Conservation (phyloP, 345 rosid genomes). For the Aquilaria malaccensis region DNA sequence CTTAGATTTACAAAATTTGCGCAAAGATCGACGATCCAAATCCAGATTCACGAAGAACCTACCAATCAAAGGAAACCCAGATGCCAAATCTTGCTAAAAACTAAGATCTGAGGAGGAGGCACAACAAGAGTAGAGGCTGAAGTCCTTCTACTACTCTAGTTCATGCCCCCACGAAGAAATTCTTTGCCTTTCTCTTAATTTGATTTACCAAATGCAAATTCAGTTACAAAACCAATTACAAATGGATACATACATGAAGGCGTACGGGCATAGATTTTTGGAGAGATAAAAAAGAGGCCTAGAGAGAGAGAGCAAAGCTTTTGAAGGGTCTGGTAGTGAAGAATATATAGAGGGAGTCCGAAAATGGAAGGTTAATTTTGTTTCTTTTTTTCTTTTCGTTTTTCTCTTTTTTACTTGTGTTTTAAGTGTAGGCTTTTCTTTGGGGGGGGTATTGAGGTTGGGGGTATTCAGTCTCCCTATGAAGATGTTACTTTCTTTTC, state of each 20-base stretch:
- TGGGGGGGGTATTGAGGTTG: too few species aligned
- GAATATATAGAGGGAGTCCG: conserved; percentile 30
- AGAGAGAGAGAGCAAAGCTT: conserved; percentile 10
- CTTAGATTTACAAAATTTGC: conserved; percentile 10
- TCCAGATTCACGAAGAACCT: conserved; percentile 41
- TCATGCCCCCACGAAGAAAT: conserved; percentile 30
- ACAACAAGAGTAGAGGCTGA: conserved; percentile 41
- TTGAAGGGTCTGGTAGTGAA: conserved; percentile 14
- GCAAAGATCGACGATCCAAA: conserved; percentile 36
- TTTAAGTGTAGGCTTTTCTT: too few species aligned
- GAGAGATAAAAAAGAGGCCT: conserved; percentile 6
- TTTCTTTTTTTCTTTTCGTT: conserved; percentile 2
- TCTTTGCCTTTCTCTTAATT: conserved; percentile 20
- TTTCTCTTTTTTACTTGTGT: conserved; percentile 5
- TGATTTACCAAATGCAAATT: conserved; percentile 34
- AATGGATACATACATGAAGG: not conserved
- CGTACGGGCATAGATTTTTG: conserved; percentile 7
- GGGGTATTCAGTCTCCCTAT: too few species aligned
- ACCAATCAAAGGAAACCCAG: conserved; percentile 70
- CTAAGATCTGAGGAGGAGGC: conserved; percentile 74
- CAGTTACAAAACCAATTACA: conserved; percentile 26
- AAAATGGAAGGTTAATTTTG: conserved; percentile 12
- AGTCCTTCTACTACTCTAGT: conserved; percentile 34
- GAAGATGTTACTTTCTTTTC: too few species aligned
- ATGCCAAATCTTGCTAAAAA: conserved; percentile 50